Evolutionary conservation across 306 rosid species (phyloP), one percentile per base, ranked within the genome.

Genomic region (Pterocarpus macrocarpus): DNA sequence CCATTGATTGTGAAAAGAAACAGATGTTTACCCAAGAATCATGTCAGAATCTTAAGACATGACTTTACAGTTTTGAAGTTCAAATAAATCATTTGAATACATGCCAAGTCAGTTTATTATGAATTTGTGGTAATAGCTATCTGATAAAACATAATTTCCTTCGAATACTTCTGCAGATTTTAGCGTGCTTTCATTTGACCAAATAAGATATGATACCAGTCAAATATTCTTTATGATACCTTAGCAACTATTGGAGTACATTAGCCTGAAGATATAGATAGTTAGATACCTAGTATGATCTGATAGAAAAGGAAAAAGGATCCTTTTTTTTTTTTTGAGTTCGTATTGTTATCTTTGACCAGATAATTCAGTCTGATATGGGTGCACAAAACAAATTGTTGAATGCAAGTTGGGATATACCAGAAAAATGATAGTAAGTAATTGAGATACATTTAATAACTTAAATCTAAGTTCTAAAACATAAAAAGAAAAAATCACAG

Each of bases 311-410:
- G 1, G 45, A 32, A 9, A 63, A 30, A n/a, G 49, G 33, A 35
- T 8, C 64, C 15, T 44, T 8, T 64, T 5, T 50, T 41, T 33
- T 2, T 43, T 43, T 8, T 22, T 22, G 28, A 64, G 63, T 34
- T 71, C 33, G 22, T 36, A 11, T 50, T 33, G n/a, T 22, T 56
- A 47, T 30, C 55, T 50, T 16, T 50, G 47, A 44, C 67, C 5
- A 73, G 30, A 45, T 34, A 43, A 63, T 38, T 69, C 36, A 14
- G 75, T 58, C 58, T 69, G n/a, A 64, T 76, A 55, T 32, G 71
- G 22, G 56, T 62, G 65, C 14, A 38, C 69, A 61, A 50, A 52
- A 41, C 71, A 34, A 66, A 41, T 49, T 45, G 4, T 63, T 55
- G 34, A 69, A 41, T 69, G n/a, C 28, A 22, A 22, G 28, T 22